Base-by-base conservation (phyloP, 208 protist genomes). In the Leishmania arabica region DNA sequence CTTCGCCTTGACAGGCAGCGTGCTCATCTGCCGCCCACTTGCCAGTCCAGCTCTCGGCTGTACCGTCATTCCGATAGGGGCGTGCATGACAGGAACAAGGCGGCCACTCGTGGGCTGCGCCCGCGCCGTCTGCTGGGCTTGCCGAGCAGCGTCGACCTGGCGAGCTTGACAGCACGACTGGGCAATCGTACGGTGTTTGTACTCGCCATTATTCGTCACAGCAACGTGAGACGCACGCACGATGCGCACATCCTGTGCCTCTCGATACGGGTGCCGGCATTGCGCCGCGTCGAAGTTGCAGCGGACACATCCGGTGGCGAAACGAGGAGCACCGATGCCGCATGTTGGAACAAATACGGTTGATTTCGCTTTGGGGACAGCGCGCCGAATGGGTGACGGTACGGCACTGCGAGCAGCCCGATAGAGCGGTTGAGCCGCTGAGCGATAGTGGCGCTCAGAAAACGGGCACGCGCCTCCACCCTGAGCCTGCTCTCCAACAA, bases 201-300 rank as follows among this genome's bases (percentile, higher is more conserved):
- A 64, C 54, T 34, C 21, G 37, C 56, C 56, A 66, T 47, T 47
- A 9, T 31, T 65, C 34, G 34, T 49, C 9, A 56, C 75, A 24
- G 76, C 64, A 21, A 53, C 69, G 4, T 78, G 64, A 19, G 73
- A 62, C 11, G 77, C 78, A 17, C 82, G 78, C 7, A 79, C 65
- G 66, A 86, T 82, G 42, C 82, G 82, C 51, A 79, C 73, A 62
- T 86, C 78, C 49, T 86, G 82, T 3, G 82, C 82, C 65, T 86
- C 82, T 21, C 82, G 82, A 53, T 86, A 82, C 34, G 82, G 82
- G 49, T 70, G 73, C 15, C 82, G 82, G 56, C 82, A 82, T 54
- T 78, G 73, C 53, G 60, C 27, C 11, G 47, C 82, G 7, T 75
- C 47, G 19, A 77, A 53, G 51, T 34, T 19, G 74, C 71, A 82